Percentiles rank a stretch among this genome's conserved stretches.
Evolutionary conservation across 2,329 filamentous ascomycete species (phyloP).

Genomic region (Colletotrichum graminicola): DNA sequence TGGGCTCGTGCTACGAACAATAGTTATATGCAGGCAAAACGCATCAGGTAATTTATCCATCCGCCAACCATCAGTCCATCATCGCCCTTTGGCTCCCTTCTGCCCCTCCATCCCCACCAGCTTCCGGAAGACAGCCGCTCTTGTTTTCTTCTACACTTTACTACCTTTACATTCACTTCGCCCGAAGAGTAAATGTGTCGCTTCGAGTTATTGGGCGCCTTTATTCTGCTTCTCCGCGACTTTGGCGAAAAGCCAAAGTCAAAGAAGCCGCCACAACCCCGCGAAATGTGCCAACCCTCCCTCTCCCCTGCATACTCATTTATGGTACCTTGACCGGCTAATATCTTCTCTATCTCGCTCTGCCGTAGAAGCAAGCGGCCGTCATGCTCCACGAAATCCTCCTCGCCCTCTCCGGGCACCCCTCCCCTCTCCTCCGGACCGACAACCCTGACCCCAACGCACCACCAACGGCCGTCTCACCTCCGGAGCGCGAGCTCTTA

Average conservation of each 20-base stretch:
- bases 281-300: constrained; percentile 30
- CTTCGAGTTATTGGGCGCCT: constrained; percentile 64
- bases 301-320: constrained; percentile 5
- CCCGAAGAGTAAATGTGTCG: constrained; percentile 60
- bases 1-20: constrained; percentile 17
- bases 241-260: constrained; percentile 56
- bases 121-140: neutral
- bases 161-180: neutral
- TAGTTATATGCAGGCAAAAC: constrained; percentile 7
- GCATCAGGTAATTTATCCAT: constrained; percentile 19
- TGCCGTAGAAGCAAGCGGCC: constrained; percentile 36
- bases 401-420: constrained; percentile 93
- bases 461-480: constrained; percentile 68
- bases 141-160: neutral
- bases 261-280: constrained; percentile 46
- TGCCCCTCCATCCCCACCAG: neutral
- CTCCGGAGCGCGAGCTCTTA: constrained; percentile 86
- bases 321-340: constrained; percentile 4
- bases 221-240: constrained; percentile 62
- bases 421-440: constrained; percentile 83
- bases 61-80: constrained; percentile 6
- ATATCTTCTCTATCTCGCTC: constrained; percentile 1
- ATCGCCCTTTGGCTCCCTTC: neutral
- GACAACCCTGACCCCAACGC: constrained; percentile 60
- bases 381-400: constrained; percentile 98